A percentile compares a stretch with the other conserved stretches of the same genome.
phyloP scores from a whole-genome alignment of 768 basidiomycete species.

The Polyporus arcularius region DNA sequence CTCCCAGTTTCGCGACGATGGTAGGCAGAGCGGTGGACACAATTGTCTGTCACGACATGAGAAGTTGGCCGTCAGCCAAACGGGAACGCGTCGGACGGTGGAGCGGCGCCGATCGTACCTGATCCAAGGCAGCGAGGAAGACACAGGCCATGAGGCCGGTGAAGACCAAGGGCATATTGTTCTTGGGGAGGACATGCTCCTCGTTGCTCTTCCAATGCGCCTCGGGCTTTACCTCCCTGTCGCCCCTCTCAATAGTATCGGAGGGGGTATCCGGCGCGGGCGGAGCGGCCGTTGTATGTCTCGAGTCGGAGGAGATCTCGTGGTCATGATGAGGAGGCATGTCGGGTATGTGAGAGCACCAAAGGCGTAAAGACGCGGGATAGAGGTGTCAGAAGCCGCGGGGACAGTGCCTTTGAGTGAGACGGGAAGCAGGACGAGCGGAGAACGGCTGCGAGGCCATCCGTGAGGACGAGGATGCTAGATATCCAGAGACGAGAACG shows the following conservation, averaged over 20 bases:
- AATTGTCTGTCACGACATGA: slow-evolving; percentile 36
- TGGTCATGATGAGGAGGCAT: no score
- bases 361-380: slow-evolving; percentile 1
- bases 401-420: background rate
- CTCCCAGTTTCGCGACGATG: slow-evolving; percentile 46
- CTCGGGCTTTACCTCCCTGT: slow-evolving; percentile 25
- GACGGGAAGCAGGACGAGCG: slow-evolving; percentile 1
- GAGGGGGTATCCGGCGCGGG: background rate
- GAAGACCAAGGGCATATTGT: slow-evolving; percentile 44
- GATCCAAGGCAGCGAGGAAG: slow-evolving; percentile 52
- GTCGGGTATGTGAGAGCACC: background rate
- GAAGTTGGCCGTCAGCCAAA: background rate
- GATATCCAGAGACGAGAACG: slow-evolving; percentile 2
- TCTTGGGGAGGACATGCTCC: slow-evolving; percentile 44
- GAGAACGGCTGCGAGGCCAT: background rate
- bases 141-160: slow-evolving; percentile 44
- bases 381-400: slow-evolving; percentile 1
- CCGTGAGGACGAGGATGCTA: background rate
- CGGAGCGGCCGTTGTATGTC: background rate
- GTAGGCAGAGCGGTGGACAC: slow-evolving; percentile 54
- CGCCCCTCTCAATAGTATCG: background rate
- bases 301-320: background rate
- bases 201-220: slow-evolving; percentile 42
- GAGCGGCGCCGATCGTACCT: slow-evolving; percentile 23
- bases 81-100: background rate